phyloP scores from a whole-genome alignment of 495 filamentous ascomycete species.

The Saxophila tyrrhenica region DNA sequence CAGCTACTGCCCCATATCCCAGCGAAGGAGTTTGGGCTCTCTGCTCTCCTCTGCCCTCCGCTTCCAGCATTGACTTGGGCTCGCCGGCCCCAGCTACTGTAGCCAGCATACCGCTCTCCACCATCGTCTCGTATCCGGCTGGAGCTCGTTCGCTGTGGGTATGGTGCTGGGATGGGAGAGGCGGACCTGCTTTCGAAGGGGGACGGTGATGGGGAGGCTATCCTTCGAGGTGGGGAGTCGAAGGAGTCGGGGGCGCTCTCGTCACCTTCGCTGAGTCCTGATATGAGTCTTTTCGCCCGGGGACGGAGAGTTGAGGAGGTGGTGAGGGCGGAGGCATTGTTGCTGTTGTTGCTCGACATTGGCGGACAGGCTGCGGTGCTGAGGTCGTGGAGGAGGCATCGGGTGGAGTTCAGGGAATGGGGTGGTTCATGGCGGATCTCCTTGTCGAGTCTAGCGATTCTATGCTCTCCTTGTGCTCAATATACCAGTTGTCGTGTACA shows the following conservation, averaged over 20 bases:
- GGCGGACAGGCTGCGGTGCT: neutral
- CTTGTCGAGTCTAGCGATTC: neutral
- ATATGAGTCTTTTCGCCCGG: conserved; percentile 28
- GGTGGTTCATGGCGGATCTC: neutral
- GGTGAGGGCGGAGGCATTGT: conserved; percentile 7
- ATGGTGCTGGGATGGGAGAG: conserved; percentile 26
- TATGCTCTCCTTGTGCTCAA: neutral
- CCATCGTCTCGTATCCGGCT: neutral
- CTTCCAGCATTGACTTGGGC: conserved; percentile 4
- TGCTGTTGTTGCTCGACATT: conserved; percentile 8
- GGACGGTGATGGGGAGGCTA: conserved; percentile 20
- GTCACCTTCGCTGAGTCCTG: conserved; percentile 27
- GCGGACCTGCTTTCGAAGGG: conserved; percentile 25
- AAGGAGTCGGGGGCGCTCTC: conserved; percentile 3
- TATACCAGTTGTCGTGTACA: too few species aligned
- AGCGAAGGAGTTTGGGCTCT: conserved; percentile 12
- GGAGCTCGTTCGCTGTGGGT: conserved; percentile 18
- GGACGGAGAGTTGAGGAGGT: conserved; percentile 26
- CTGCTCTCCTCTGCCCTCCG: neutral
- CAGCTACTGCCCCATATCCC: conserved; percentile 27
- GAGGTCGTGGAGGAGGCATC: neutral
- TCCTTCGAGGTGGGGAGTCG: neutral
- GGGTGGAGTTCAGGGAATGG: neutral
- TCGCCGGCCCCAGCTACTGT: conserved; percentile 6
- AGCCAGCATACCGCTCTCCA: conserved; percentile 5